Conservation (phyloP, 495 filamentous ascomycete species). For the Tuber melanosporum region DNA sequence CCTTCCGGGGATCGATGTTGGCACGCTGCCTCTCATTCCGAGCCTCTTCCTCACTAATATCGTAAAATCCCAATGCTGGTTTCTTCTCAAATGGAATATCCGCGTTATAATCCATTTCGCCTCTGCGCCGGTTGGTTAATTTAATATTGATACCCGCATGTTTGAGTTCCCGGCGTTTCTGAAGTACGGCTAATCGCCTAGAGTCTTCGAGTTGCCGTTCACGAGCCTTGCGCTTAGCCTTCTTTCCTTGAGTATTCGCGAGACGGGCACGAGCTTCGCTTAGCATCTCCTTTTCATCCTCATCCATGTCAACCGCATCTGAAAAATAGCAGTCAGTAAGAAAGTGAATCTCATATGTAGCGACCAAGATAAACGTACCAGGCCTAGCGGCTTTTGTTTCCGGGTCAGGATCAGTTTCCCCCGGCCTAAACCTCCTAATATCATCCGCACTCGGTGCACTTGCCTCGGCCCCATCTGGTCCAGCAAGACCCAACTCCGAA, state of each 20-base stretch:
- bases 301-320: slow-evolving; percentile 95
- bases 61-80: slow-evolving; percentile 83
- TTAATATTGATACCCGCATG: slow-evolving; percentile 98
- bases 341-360: not conserved
- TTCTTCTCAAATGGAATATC: slow-evolving; percentile 97
- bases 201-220: slow-evolving; percentile 95
- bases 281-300: slow-evolving; percentile 99
- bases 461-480: slow-evolving; percentile 80
- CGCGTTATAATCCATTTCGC: slow-evolving; percentile 98
- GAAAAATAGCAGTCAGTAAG: slow-evolving; percentile 9
- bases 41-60: slow-evolving; percentile 71
- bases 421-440: slow-evolving; percentile 79
- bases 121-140: slow-evolving; percentile 81
- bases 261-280: slow-evolving; percentile 93
- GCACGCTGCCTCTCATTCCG: slow-evolving; percentile 82
- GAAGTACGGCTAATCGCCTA: slow-evolving; percentile 74
- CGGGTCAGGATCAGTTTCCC: slow-evolving; percentile 91
- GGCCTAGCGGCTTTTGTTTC: slow-evolving; percentile 95
- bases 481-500: slow-evolving; percentile 73
- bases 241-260: slow-evolving; percentile 97
- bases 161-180: slow-evolving; percentile 94
- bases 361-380: slow-evolving; percentile 15
- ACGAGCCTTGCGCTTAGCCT: slow-evolving; percentile 94
- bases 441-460: slow-evolving; percentile 88
- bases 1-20: slow-evolving; percentile 88